Evolutionary conservation across 805 yeast species (phyloP).

Genomic region (Candida succiphila): DNA sequence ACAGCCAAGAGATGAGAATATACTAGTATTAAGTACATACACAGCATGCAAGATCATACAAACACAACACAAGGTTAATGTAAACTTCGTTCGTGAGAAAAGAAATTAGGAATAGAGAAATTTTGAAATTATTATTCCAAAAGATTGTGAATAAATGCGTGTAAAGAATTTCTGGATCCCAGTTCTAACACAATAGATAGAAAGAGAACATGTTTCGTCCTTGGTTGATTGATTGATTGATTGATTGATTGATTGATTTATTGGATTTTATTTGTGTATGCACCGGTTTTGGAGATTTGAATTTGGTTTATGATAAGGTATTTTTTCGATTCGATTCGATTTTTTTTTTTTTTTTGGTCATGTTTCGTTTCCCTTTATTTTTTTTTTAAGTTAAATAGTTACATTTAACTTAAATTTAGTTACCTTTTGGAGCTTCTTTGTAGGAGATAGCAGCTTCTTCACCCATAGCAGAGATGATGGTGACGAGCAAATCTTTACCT

Average conservation of each 20-base stretch:
- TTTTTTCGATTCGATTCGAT: neutral
- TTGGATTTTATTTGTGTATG: neutral
- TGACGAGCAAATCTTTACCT: conserved; percentile 95
- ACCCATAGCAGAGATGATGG: conserved; percentile 97
- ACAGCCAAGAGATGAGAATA: too few species aligned
- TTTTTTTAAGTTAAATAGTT: neutral
- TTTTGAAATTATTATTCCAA: too few species aligned
- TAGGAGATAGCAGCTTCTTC: conserved; percentile 98
- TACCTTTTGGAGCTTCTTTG: conserved; percentile 93
- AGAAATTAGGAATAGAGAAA: too few species aligned
- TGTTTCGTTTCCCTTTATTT: neutral
- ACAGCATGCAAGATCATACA: too few species aligned
- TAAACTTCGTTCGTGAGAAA: too few species aligned
- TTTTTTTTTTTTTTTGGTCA: neutral
- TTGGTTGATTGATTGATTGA: neutral
- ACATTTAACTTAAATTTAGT: conserved; percentile 10
- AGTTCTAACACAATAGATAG: too few species aligned
- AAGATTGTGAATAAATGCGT: too few species aligned
- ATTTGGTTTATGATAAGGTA: neutral
- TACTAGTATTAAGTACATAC: too few species aligned
- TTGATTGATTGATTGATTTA: neutral
- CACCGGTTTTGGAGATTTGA: neutral
- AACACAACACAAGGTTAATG: too few species aligned
- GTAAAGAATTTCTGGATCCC: too few species aligned
- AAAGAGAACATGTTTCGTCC: too few species aligned